phyloP scores from a whole-genome alignment of 1,284 basidiomycete genomes.

The Thecaphora frezii region DNA sequence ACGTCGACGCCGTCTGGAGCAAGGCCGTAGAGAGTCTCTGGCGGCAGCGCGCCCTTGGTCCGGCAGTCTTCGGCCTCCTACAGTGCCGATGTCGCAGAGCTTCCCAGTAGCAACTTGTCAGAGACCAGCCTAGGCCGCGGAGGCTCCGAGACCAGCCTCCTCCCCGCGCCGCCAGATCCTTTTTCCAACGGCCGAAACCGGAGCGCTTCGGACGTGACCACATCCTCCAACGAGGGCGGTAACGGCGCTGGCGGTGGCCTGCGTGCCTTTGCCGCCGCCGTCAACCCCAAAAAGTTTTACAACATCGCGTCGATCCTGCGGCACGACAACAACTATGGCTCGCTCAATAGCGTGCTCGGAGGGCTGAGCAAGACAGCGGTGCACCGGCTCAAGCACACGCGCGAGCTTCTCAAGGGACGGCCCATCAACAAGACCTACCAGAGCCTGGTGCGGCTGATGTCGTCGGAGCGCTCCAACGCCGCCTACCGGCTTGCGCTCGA shows the following conservation, averaged over 20 bases:
- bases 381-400: conserved; percentile 45
- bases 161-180: conserved; percentile 8
- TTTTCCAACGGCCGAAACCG: conserved; percentile 13
- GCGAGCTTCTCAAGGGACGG: conserved; percentile 44
- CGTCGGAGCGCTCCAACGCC: conserved; percentile 39
- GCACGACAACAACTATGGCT: conserved; percentile 51
- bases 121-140: neutral
- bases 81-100: neutral
- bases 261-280: neutral
- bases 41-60: too few relatives aligned
- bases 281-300: conserved; percentile 42
- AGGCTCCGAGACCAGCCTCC: conserved; percentile 24
- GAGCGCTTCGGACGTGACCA: conserved; percentile 31
- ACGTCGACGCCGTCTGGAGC: conserved; percentile 51
- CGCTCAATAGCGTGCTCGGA: conserved; percentile 47
- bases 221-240: conserved; percentile 17
- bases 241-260: conserved; percentile 4
- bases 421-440: conserved; percentile 44
- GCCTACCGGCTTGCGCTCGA: conserved; percentile 50
- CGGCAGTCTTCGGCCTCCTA: too few relatives aligned
- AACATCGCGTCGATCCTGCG: conserved; percentile 47
- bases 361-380: conserved; percentile 46
- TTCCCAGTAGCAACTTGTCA: neutral
- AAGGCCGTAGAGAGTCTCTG: conserved; percentile 19
- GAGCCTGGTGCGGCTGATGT: conserved; percentile 44